Conservation (phyloP, 768 basidiomycete species). For the Lepiota venenata region DNA sequence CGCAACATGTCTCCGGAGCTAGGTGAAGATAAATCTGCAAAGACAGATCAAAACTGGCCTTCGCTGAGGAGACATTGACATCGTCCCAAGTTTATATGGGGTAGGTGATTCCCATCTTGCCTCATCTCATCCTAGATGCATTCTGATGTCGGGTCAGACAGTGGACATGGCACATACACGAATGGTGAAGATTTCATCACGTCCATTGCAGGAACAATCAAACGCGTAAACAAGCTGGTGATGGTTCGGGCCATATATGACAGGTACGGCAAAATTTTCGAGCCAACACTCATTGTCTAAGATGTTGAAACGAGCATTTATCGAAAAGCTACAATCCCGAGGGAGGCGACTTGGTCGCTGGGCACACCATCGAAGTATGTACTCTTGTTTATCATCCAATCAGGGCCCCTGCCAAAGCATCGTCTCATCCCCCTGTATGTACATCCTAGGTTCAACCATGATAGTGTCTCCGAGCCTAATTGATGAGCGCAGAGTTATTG, state of each 20-base stretch:
- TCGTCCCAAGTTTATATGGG: conserved; percentile 89
- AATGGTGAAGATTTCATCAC: conserved; percentile 86
- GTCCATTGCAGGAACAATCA: conserved; percentile 89
- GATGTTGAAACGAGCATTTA: conserved; percentile 6
- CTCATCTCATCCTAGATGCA: conserved; percentile 11
- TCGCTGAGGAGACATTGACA: conserved; percentile 80
- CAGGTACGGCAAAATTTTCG: conserved; percentile 47
- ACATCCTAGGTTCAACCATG: conserved; percentile 70
- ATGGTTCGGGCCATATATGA: conserved; percentile 85
- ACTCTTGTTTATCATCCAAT: conserved; percentile 6
- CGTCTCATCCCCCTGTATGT: neutral
- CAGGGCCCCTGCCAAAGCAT: neutral
- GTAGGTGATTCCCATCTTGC: conserved; percentile 33
- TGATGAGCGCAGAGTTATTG: conserved; percentile 5
- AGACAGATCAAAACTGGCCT: conserved; percentile 55
- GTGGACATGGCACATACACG: conserved; percentile 96
- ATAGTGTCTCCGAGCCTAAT: conserved; percentile 58
- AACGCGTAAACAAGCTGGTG: conserved; percentile 94
- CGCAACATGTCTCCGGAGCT: no score
- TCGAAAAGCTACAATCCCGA: conserved; percentile 89
- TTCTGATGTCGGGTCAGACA: conserved; percentile 31
- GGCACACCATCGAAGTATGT: conserved; percentile 86
- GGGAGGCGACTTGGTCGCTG: conserved; percentile 97
- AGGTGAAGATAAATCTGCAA: no score
- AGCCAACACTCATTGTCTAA: conserved; percentile 6